Base-by-base conservation (phyloP, 306 rosid species). In the Dalbergia cochinchinensis region DNA sequence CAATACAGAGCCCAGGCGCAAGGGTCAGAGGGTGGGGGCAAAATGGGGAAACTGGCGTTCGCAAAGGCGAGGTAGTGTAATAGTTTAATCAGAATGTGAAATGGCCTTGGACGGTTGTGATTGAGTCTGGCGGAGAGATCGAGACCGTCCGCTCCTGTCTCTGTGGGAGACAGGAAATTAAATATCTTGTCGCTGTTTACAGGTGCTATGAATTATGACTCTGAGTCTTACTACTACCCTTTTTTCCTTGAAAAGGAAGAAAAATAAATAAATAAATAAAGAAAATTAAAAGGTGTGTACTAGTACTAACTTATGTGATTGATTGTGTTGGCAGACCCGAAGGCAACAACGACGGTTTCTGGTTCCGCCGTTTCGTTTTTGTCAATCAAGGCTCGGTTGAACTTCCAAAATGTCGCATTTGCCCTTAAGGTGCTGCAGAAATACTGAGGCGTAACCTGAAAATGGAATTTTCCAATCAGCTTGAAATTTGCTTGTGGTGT, bases 101-200 rank as follows among this genome's bases (percentile, higher is more conserved):
- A 66, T 45, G 22, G 14, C 8, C 68, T 83, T 85, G 65, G 71
- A 87, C 85, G 89, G 88, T 44, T 59, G 61, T 0, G 85, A 84
- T 83, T 57, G 65, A 31, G 14, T 57, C 53, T 13, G 65, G 62
- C 54, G 71, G 81, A 64, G 54, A 44, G 80, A 73, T 83, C 68
- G 1, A 51, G 3, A 81, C 87, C 75, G 73, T 91, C 31, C 11
- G 22, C 68, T 71, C 0, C 59, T 61, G 37, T 72, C 16, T 3
- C 5, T 57, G 53, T 0, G 71, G 76, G 78, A 51, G 82, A 74
- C 82, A 69, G 69, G 0, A 58, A 70, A 86, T 77, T 84, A 79
- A 79, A 73, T 87, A 79, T 42, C 65, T 80, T 83, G 91, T 82
- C 85, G 78, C 81, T 77, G 85, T 71, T 82, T 60, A 82, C 79